Base-by-base conservation (phyloP, 306 rosid genomes). In the Fragaria nilgerrensis region DNA sequence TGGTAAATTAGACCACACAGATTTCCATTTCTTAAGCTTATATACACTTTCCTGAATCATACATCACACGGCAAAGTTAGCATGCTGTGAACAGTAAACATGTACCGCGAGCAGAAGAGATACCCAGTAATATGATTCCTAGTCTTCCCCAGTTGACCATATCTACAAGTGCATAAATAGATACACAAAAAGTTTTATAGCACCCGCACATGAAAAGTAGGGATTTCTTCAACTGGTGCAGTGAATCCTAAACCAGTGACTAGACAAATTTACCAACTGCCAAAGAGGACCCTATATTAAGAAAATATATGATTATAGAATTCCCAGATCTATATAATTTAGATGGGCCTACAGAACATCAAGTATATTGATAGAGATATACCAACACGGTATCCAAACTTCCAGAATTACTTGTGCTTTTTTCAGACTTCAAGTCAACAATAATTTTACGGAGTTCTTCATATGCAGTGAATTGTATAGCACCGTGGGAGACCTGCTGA, bases 401-500 rank as follows among this genome's bases (percentile, higher is more conserved):
- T 85, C 81, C 87, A 77, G 82, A 78, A 66, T 79, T 80, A 52
- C 43, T 74, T 78, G 36, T 74, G 79, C 68, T 79, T 72, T 81
- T 71, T 77, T 76, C 75, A 69, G 86, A 81, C 88, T 87, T 95
- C n/a, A 82, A 81, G 63, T 91, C 88, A 29, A 88, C 81, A 75
- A 89, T 61, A 82, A 84, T 39, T 74, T 82, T 89, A 44, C 97
- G 91, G 61, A 95, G 96, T 84, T 95, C 97, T 78, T 95, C 97
- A 55, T 95, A 92, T 27, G 84, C 94, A 23, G 93, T 92, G 84
- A 95, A 92, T 80, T 92, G 96, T 79, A 95, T 80, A 76, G 99
- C 99, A 72, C 99, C 99, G 81, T 90, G 97, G 85, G 99, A 92
- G 74, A 95, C 97, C 99, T 92, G 97, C 85, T 82, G 90, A 78